Percentiles rank a stretch among this genome's conserved stretches.
Evolutionary conservation across 495 filamentous ascomycete species (phyloP).

Genomic region (Penicillium coprophilum): DNA sequence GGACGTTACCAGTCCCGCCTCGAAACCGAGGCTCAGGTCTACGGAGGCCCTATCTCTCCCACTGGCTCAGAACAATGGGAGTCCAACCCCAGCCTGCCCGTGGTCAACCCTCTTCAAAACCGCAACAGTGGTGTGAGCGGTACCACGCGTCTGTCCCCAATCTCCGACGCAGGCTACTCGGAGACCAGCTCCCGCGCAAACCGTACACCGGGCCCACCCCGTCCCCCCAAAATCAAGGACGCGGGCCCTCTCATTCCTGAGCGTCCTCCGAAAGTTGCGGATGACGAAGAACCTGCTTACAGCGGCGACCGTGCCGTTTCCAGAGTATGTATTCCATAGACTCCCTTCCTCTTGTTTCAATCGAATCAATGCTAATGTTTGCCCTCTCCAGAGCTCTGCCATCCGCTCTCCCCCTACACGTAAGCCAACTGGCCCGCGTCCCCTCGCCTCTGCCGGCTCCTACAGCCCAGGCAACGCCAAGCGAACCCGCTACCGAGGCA

Average conservation of each 20-base stretch:
- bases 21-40: constrained; percentile 75
- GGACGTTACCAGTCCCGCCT: constrained; percentile 77
- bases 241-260: constrained; percentile 53
- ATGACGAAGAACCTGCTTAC: constrained; percentile 39
- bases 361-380: not conserved
- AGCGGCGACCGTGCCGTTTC: constrained; percentile 43
- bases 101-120: constrained; percentile 38
- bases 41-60: constrained; percentile 63
- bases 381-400: constrained; percentile 33
- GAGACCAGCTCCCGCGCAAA: constrained; percentile 37
- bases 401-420: constrained; percentile 49
- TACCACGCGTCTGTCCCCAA: constrained; percentile 45
- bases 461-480: constrained; percentile 50
- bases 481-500: constrained; percentile 46
- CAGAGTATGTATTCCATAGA: constrained; percentile 31
- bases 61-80: constrained; percentile 70
- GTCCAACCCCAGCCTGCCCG: constrained; percentile 53
- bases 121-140: constrained; percentile 45
- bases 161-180: constrained; percentile 53
- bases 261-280: constrained; percentile 45
- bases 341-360: not conserved
- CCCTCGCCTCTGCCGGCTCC: constrained; percentile 45
- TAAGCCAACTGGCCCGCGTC: constrained; percentile 57
- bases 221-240: constrained; percentile 54
- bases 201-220: constrained; percentile 40